phyloP scores from a whole-genome alignment of 345 rosid genomes.

The Citrus mangshanensis region DNA sequence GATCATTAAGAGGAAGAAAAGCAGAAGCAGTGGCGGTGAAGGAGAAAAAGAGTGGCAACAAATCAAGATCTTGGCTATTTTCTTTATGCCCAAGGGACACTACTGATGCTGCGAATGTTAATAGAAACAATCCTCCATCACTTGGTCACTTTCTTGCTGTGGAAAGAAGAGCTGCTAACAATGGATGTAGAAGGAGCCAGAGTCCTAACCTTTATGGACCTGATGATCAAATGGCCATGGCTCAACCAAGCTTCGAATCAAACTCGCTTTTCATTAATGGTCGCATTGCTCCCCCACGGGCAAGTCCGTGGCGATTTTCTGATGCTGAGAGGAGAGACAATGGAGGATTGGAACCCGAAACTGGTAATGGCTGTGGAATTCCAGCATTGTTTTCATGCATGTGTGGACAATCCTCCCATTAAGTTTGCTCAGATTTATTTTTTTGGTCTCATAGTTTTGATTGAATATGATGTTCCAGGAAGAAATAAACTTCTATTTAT shows the following conservation, averaged over 20 bases:
- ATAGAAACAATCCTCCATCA: slow-evolving; percentile 30
- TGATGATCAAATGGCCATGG: slow-evolving; percentile 23
- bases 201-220: slow-evolving; percentile 21
- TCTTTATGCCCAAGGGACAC: slow-evolving; percentile 46
- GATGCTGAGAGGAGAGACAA: slow-evolving; percentile 13
- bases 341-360: slow-evolving; percentile 16
- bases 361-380: slow-evolving; percentile 21
- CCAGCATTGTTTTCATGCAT: slow-evolving; percentile 33
- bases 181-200: slow-evolving; percentile 25
- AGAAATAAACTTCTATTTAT: background rate
- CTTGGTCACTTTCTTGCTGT: slow-evolving; percentile 49
- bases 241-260: slow-evolving; percentile 13
- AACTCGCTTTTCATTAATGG: slow-evolving; percentile 49
- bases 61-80: slow-evolving; percentile 44
- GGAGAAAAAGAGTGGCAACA: slow-evolving; percentile 20
- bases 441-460: slow-evolving; percentile 6
- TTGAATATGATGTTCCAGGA: slow-evolving; percentile 14
- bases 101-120: slow-evolving; percentile 27
- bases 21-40: slow-evolving; percentile 14
- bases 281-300: slow-evolving; percentile 42
- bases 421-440: background rate
- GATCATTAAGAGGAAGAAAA: slow-evolving; percentile 44
- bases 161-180: slow-evolving; percentile 42
- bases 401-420: slow-evolving; percentile 29
- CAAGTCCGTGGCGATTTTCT: slow-evolving; percentile 7